A percentile compares a stretch with the other conserved stretches of the same genome.
Conservation (phyloP, 352 stramenopile species). For the Globisporangium middletonii region DNA sequence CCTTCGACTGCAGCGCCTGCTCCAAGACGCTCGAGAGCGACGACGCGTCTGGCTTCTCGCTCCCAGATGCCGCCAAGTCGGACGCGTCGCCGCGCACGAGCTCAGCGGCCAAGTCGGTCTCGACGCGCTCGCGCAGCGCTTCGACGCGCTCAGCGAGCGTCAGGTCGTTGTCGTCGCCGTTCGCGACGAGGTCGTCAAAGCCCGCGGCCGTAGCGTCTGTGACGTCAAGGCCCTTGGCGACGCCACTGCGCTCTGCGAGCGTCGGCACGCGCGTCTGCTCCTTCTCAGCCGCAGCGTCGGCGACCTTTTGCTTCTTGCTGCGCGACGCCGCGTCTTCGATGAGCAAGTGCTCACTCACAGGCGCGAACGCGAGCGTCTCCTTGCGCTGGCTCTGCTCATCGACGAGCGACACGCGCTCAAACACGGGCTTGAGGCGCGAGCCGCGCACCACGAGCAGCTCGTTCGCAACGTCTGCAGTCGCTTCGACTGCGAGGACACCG, state of each 20-base stretch:
- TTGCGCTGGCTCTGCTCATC: slow-evolving; percentile 62
- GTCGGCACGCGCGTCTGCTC: slow-evolving; percentile 70
- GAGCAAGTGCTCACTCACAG: slow-evolving; percentile 64
- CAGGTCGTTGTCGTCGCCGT: slow-evolving; percentile 46
- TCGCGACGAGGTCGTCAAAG: slow-evolving; percentile 45
- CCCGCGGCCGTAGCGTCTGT: slow-evolving; percentile 41
- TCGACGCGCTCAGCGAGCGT: slow-evolving; percentile 76
- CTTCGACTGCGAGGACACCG: slow-evolving; percentile 39
- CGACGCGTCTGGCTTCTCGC: slow-evolving; percentile 69
- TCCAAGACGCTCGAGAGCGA: slow-evolving; percentile 78
- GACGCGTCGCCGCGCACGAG: slow-evolving; percentile 40
- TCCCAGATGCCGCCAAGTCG: slow-evolving; percentile 18
- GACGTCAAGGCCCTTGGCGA: slow-evolving; percentile 50
- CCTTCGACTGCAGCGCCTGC: slow-evolving; percentile 79
- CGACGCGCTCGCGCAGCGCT: slow-evolving; percentile 65
- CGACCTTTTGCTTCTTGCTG: slow-evolving; percentile 61
- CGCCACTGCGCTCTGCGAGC: slow-evolving; percentile 56
- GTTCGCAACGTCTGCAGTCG: slow-evolving; percentile 18
- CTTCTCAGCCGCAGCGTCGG: slow-evolving; percentile 25
- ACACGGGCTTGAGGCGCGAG: slow-evolving; percentile 69
- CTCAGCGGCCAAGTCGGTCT: slow-evolving; percentile 60
- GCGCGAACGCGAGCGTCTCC: slow-evolving; percentile 39
- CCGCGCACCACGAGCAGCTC: slow-evolving; percentile 65
- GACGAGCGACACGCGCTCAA: slow-evolving; percentile 56
- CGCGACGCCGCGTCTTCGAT: slow-evolving; percentile 33